These are phyloP conservation scores for Boletellus dicymbophilus DNA, from an alignment of 1,284 basidiomycete genomes.

Conservation along the genomic window DNA sequence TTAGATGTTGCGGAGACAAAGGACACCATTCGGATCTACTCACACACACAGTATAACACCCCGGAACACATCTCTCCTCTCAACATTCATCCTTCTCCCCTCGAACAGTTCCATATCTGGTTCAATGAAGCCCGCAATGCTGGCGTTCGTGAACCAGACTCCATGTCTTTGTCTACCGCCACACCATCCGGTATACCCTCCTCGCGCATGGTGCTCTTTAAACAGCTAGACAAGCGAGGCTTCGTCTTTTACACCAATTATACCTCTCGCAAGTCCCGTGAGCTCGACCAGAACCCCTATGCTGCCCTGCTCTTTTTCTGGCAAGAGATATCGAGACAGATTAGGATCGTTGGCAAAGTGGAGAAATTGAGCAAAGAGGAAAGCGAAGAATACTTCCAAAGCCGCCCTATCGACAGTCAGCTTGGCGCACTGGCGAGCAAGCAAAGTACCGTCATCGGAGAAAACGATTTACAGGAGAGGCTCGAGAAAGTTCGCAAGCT, in stretches of 20 bases:
- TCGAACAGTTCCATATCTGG: slow-evolving; percentile 86
- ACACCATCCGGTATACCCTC: slow-evolving; percentile 77
- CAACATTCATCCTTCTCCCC: slow-evolving; percentile 64
- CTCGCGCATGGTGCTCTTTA: slow-evolving; percentile 89
- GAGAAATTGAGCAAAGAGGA: slow-evolving; percentile 75
- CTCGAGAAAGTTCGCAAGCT: slow-evolving; percentile 61
- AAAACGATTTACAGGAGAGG: slow-evolving; percentile 66
- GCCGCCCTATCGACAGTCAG: slow-evolving; percentile 81
- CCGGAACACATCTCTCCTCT: slow-evolving; percentile 59
- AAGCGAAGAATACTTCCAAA: slow-evolving; percentile 84
- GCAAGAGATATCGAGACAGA: slow-evolving; percentile 81
- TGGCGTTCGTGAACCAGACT: slow-evolving; percentile 82
- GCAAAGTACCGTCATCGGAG: slow-evolving; percentile 79
- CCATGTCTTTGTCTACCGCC: slow-evolving; percentile 85
- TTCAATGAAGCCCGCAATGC: slow-evolving; percentile 66
- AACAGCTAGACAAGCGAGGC: slow-evolving; percentile 81
- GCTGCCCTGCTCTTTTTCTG: slow-evolving; percentile 92
- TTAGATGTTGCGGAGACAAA: slow-evolving; percentile 35
- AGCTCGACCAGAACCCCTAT: slow-evolving; percentile 76
- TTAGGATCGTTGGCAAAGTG: slow-evolving; percentile 85
- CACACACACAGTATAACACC: slow-evolving; percentile 77
- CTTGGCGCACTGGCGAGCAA: slow-evolving; percentile 93
- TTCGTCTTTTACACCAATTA: slow-evolving; percentile 99
- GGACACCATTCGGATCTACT: slow-evolving; percentile 64
- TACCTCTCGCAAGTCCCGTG: slow-evolving; percentile 86